phyloP scores from a whole-genome alignment of 768 basidiomycete genomes.

The Serendipita vermifera region DNA sequence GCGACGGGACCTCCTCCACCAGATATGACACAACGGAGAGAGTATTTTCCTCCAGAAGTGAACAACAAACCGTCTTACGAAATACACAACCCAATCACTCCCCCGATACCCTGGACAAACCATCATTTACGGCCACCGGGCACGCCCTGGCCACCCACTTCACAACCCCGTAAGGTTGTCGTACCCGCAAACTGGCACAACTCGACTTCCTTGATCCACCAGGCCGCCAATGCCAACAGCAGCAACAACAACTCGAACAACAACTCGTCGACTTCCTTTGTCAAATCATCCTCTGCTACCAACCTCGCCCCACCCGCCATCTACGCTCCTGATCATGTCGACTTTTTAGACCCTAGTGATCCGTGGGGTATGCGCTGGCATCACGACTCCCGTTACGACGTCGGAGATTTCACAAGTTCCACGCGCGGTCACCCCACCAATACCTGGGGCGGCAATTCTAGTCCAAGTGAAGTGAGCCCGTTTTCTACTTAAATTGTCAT shows the following conservation, averaged over 20 bases:
- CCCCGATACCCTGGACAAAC: conserved; percentile 11
- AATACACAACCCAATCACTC: conserved; percentile 3
- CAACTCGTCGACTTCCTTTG: conserved; percentile 6
- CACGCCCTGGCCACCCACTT: conserved; percentile 21
- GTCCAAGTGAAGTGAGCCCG: conserved; percentile 8
- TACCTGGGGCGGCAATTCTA: conserved; percentile 10
- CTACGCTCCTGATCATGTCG: conserved; percentile 50
- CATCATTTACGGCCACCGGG: conserved; percentile 21
- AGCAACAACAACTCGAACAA: not conserved
- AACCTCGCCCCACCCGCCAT: not conserved
- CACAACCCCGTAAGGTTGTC: conserved; percentile 20
- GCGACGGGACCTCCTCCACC: too few relatives aligned
- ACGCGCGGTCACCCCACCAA: conserved; percentile 8
- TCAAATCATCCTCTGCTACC: not conserved
- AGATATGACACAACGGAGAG: too few relatives aligned
- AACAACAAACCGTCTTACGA: conserved; percentile 30
- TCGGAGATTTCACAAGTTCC: conserved; percentile 27
- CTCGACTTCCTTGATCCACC: conserved; percentile 36
- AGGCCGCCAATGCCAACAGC: conserved; percentile 48
- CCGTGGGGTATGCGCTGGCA: conserved; percentile 77
- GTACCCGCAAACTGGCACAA: conserved; percentile 65
- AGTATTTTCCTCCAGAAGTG: conserved; percentile 68
- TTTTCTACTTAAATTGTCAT: not conserved
- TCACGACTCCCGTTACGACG: conserved; percentile 74
- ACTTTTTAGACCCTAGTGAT: conserved; percentile 62